Evolutionary conservation across 768 basidiomycete genomes (phyloP).

Genomic region (Rhodosporidiobolus sp.): DNA sequence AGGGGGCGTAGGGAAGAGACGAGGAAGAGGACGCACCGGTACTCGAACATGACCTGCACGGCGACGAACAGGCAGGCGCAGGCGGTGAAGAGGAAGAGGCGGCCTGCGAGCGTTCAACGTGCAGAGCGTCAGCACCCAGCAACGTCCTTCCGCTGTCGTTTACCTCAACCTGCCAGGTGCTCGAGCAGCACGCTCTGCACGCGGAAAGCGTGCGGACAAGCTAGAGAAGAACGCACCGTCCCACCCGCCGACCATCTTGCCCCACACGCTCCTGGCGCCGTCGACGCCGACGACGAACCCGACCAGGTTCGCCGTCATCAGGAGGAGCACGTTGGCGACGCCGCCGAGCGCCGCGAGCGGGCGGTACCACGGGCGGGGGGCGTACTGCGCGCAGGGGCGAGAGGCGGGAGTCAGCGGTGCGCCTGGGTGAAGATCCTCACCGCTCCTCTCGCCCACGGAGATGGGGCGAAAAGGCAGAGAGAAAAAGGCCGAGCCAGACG

Average conservation of each 20-base stretch:
- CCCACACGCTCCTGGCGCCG: slow-evolving; percentile 65
- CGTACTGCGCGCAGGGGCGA: slow-evolving; percentile 57
- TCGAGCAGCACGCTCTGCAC: no score
- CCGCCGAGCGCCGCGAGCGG: slow-evolving; percentile 79
- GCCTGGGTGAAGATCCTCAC: neutral
- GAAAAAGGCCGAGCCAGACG: slow-evolving; percentile 37
- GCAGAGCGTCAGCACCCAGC: slow-evolving; percentile 2
- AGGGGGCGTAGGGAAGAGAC: no score
- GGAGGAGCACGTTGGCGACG: slow-evolving; percentile 75
- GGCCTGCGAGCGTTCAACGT: slow-evolving; percentile 56
- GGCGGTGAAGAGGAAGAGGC: slow-evolving; percentile 63
- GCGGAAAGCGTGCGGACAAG: neutral
- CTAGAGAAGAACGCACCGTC: slow-evolving; percentile 56
- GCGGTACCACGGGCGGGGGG: slow-evolving; percentile 69
- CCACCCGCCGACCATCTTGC: slow-evolving; percentile 62
- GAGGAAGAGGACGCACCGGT: slow-evolving; percentile 58
- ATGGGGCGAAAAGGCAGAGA: neutral
- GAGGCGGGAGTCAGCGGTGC: neutral
- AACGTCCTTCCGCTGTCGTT: neutral
- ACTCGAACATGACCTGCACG: slow-evolving; percentile 93
- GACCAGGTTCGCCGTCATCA: slow-evolving; percentile 89
- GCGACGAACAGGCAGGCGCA: slow-evolving; percentile 70
- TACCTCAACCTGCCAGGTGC: neutral
- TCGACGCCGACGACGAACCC: slow-evolving; percentile 90
- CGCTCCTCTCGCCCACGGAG: no score